Conservation (phyloP, 192 early-diverging fungal genomes). For the Linnemannia hyalina region DNA sequence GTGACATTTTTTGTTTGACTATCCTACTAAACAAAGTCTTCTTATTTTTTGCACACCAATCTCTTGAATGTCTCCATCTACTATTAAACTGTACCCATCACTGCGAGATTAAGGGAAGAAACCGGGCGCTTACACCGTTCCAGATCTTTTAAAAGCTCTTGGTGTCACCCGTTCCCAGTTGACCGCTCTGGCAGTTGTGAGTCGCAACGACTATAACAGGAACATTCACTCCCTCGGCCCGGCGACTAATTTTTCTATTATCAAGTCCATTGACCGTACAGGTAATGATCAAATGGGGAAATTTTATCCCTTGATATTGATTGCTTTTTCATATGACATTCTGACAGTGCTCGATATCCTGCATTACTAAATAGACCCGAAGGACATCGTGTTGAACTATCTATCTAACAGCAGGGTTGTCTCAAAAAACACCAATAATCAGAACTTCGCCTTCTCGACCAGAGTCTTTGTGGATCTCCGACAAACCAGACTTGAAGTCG, state of each 20-base stretch:
- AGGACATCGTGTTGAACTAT: neutral
- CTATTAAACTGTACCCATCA: too few relatives aligned
- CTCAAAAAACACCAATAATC: too few relatives aligned
- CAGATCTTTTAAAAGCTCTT: neutral
- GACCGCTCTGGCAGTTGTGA: slow-evolving; percentile 3
- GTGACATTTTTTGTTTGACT: too few relatives aligned
- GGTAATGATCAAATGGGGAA: neutral
- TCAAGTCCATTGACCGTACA: too few relatives aligned
- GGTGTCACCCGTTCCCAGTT: neutral
- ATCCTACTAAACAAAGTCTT: too few relatives aligned
- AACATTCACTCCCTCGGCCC: slow-evolving; percentile 11
- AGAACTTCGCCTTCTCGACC: too few relatives aligned
- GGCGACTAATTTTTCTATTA: neutral
- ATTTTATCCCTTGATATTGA: neutral
- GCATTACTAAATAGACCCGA: neutral
- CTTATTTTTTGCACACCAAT: too few relatives aligned
- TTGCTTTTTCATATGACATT: neutral
- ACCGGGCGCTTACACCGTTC: slow-evolving; percentile 10
- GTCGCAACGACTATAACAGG: too few relatives aligned
- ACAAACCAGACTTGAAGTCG: too few relatives aligned
- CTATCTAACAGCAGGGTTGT: neutral
- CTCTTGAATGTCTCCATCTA: too few relatives aligned
- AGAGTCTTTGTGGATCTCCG: too few relatives aligned
- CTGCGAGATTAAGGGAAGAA: too few relatives aligned
- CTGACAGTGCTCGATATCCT: neutral